These are phyloP conservation scores for Pythium plurisporium DNA, from an alignment of 352 stramenopile genomes.

Conservation along the genomic window DNA sequence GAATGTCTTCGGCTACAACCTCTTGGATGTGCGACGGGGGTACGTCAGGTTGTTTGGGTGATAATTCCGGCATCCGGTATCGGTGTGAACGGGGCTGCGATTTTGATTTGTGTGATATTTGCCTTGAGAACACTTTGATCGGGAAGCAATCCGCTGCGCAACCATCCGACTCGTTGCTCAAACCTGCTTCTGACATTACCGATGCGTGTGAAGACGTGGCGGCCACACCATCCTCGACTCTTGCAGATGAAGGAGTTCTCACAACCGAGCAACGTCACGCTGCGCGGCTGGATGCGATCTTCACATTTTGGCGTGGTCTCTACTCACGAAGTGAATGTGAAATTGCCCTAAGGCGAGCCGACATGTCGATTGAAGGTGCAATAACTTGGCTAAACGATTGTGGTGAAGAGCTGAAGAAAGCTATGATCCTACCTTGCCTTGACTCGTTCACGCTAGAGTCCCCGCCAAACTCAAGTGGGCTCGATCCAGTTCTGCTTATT, in stretches of 20 bases:
- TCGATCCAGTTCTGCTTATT: constrained; percentile 73
- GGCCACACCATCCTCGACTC: neutral
- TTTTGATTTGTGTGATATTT: constrained; percentile 71
- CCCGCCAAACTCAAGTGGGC: constrained; percentile 23
- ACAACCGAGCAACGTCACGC: constrained; percentile 15
- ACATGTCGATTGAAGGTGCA: constrained; percentile 34
- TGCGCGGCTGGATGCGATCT: constrained; percentile 33
- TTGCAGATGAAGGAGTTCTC: neutral
- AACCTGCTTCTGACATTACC: neutral
- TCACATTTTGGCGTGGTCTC: constrained; percentile 55
- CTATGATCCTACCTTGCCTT: constrained; percentile 38
- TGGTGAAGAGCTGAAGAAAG: constrained; percentile 37
- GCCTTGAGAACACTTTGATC: constrained; percentile 38
- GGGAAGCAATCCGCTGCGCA: constrained; percentile 16
- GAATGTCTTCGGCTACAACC: constrained; percentile 42
- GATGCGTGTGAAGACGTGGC: neutral
- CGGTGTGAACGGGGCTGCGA: constrained; percentile 64
- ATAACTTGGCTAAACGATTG: constrained; percentile 43
- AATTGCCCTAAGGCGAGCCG: constrained; percentile 48
- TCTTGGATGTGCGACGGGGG: constrained; percentile 76
- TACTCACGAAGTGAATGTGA: constrained; percentile 56
- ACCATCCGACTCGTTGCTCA: neutral
- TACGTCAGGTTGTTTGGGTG: constrained; percentile 44
- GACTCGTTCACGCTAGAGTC: constrained; percentile 12
- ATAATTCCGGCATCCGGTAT: constrained; percentile 52